A percentile compares a stretch with the other conserved stretches of the same genome.
Evolutionary conservation across 106 monocot species (phyloP).

Genomic region (Gastrodia elata): DNA sequence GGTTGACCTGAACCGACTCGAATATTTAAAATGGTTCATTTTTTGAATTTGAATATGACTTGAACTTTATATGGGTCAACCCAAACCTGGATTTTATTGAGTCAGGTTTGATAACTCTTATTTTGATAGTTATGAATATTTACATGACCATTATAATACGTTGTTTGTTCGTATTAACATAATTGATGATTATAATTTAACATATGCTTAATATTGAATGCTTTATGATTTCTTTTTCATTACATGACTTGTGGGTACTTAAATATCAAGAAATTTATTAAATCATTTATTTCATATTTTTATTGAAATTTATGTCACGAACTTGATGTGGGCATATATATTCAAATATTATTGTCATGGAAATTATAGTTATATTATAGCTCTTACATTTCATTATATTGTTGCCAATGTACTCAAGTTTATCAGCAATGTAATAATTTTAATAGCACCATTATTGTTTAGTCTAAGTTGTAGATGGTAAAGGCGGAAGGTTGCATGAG

Average conservation of each 20-base stretch:
- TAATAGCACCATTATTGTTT: background rate
- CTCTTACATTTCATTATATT: background rate
- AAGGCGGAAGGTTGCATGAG: too few species aligned
- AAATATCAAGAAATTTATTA: background rate
- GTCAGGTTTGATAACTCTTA: too few species aligned
- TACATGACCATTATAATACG: too few species aligned
- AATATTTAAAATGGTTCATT: too few species aligned
- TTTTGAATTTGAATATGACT: too few species aligned
- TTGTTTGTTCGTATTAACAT: too few species aligned
- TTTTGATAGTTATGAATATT: too few species aligned
- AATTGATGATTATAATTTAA: background rate
- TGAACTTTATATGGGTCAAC: too few species aligned
- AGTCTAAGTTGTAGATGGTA: too few species aligned
- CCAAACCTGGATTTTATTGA: too few species aligned
- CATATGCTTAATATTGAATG: background rate
- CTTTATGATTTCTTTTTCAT: background rate
- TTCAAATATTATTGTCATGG: background rate
- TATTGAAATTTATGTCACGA: background rate
- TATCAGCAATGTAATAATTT: background rate
- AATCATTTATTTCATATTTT: background rate
- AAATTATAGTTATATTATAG: background rate
- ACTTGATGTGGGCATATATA: background rate
- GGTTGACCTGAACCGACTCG: too few species aligned
- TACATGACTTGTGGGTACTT: too few species aligned
- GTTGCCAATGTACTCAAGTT: background rate